phyloP scores from a whole-genome alignment of 495 filamentous ascomycete species.

The Melanomma pulvis-pyrius region DNA sequence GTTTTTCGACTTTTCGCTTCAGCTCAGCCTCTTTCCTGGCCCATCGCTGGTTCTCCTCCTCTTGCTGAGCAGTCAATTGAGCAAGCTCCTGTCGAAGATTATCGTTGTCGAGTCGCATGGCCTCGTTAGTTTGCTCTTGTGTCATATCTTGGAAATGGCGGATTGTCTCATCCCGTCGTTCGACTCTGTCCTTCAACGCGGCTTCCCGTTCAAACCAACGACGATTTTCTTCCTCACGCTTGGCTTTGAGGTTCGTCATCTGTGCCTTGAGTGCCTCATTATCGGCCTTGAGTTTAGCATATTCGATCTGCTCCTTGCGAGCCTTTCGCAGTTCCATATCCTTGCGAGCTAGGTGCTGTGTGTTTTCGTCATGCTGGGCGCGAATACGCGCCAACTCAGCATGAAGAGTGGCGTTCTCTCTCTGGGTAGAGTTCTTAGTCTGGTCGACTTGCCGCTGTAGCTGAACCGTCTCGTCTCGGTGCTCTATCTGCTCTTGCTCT shows the following conservation, averaged over 20 bases:
- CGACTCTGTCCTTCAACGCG: slow-evolving; percentile 24
- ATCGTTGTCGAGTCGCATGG: slow-evolving; percentile 33
- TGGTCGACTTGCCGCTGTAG: slow-evolving; percentile 26
- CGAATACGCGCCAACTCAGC: slow-evolving; percentile 30
- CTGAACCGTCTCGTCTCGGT: slow-evolving; percentile 31
- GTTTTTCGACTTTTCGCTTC: slow-evolving; percentile 30
- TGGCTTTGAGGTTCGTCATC: slow-evolving; percentile 36
- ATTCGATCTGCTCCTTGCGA: slow-evolving; percentile 30
- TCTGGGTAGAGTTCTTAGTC: slow-evolving; percentile 26
- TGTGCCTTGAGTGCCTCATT: slow-evolving; percentile 28
- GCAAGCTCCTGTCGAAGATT: slow-evolving; percentile 37
- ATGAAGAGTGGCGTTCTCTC: slow-evolving; percentile 31
- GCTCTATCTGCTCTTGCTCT: slow-evolving; percentile 25
- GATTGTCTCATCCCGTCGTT: slow-evolving; percentile 37
- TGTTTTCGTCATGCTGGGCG: slow-evolving; percentile 34
- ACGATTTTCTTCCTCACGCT: slow-evolving; percentile 50
- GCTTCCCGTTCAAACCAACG: slow-evolving; percentile 28
- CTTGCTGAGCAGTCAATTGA: slow-evolving; percentile 31
- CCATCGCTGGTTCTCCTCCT: slow-evolving; percentile 35
- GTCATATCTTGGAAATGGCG: slow-evolving; percentile 34
- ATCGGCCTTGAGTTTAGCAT: slow-evolving; percentile 29
- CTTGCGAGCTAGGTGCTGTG: slow-evolving; percentile 30
- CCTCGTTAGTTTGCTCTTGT: slow-evolving; percentile 36
- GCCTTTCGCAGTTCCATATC: slow-evolving; percentile 33
- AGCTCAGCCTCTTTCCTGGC: slow-evolving; percentile 34